These are phyloP conservation scores for Sphagnum contortum DNA, from an alignment of 225 moss, liverwort and hornwort genomes.

Conservation along the genomic window DNA sequence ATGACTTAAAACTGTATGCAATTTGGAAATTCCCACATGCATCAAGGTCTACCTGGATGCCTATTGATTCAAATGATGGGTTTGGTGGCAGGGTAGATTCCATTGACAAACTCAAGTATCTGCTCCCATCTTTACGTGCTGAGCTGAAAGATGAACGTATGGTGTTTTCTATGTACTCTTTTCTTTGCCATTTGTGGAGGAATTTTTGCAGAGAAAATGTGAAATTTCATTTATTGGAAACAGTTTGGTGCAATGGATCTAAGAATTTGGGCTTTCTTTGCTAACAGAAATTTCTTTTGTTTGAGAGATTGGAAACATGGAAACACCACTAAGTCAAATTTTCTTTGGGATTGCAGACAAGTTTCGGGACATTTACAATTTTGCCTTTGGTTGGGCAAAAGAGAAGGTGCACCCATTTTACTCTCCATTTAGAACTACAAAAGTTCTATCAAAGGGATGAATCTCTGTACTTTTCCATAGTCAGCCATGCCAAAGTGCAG, in stretches of 20 bases:
- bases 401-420: constrained; percentile 53
- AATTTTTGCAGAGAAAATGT: too few species aligned
- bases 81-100: constrained; percentile 61
- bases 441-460: too few species aligned
- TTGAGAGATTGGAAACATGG: neutral
- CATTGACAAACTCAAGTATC: constrained; percentile 75
- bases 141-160: constrained; percentile 92
- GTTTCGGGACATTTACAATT: constrained; percentile 86
- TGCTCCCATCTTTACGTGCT: constrained; percentile 62
- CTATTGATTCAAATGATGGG: neutral
- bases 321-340: too few species aligned
- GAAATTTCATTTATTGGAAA: too few species aligned
- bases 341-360: constrained; percentile 50
- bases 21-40: too few species aligned
- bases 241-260: too few species aligned
- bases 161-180: neutral
- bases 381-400: constrained; percentile 87
- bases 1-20: too few species aligned
- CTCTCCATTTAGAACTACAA: neutral
- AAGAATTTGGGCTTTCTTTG: too few species aligned
- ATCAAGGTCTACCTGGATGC: too few species aligned
- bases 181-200: neutral
- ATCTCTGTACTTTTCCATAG: too few species aligned
- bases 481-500: too few species aligned
- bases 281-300: too few species aligned